These are phyloP conservation scores for Wickerhamomyces subpelliculosus DNA, from an alignment of 805 yeast genomes.

Conservation along the genomic window DNA sequence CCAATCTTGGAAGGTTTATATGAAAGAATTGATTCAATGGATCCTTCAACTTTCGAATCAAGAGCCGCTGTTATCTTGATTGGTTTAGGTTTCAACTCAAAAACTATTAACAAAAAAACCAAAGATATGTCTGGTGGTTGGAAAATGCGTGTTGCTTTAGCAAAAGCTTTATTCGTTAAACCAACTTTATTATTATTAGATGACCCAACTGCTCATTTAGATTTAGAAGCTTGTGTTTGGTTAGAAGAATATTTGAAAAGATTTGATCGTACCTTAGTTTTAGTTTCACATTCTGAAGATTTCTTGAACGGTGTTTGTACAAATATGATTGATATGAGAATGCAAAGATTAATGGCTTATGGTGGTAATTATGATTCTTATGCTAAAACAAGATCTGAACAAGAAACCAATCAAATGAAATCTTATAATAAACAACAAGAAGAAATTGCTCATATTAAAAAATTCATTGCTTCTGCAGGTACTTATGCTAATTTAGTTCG, in stretches of 20 bases:
- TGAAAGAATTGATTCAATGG: constrained; percentile 94
- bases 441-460: constrained; percentile 96
- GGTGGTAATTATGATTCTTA: constrained; percentile 99
- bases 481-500: constrained; percentile 97
- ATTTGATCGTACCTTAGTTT: constrained; percentile 87
- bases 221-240: constrained; percentile 99
- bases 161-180: constrained; percentile 96
- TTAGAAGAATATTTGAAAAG: constrained; percentile 94
- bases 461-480: constrained; percentile 99
- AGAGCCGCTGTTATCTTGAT: constrained; percentile 93
- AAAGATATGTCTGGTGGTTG: constrained; percentile 99
- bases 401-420: constrained; percentile 97
- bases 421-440: constrained; percentile 97
- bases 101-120: constrained; percentile 86
- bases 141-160: constrained; percentile 99
- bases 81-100: constrained; percentile 92
- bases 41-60: constrained; percentile 91
- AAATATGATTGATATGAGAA: constrained; percentile 96
- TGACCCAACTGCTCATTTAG: constrained; percentile 99
- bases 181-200: constrained; percentile 92
- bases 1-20: constrained; percentile 79
- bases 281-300: constrained; percentile 98
- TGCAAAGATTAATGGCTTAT: constrained; percentile 62
- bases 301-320: constrained; percentile 98
- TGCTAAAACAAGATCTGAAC: constrained; percentile 87